These are phyloP conservation scores for Apiospora aurea DNA, from an alignment of 2,329 filamentous ascomycete genomes.

Conservation along the genomic window DNA sequence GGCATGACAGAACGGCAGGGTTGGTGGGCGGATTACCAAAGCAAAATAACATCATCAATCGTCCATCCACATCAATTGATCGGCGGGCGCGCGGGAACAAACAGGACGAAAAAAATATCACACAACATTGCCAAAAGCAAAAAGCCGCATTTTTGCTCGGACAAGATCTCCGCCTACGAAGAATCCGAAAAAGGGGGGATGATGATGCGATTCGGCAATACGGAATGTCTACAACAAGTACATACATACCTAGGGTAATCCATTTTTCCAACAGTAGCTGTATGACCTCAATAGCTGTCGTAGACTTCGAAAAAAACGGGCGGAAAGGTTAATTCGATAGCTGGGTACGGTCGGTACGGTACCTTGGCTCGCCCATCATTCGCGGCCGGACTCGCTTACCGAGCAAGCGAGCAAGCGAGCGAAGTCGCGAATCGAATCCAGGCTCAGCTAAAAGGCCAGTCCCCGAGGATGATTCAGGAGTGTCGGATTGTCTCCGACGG, in stretches of 20 bases:
- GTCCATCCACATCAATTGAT: constrained; percentile 1
- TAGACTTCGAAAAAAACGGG: not conserved
- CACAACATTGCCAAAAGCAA: not conserved
- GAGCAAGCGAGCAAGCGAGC: not conserved
- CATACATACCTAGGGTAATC: not conserved
- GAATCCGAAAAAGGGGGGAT: not conserved
- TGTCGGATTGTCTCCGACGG: not conserved
- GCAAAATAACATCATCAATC: not conserved
- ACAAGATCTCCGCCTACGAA: not conserved
- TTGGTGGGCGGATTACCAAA: constrained; percentile 7
- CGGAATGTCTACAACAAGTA: not conserved
- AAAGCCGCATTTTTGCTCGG: constrained; percentile 2
- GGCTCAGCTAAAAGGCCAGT: not conserved
- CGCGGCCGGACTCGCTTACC: constrained; percentile 7
- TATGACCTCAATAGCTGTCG: not conserved
- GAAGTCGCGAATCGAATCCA: not conserved
- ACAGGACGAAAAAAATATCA: no score
- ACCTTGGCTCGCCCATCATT: no score
- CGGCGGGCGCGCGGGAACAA: not conserved
- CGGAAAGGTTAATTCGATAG: not conserved
- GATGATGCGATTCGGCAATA: not conserved
- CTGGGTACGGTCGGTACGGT: not conserved
- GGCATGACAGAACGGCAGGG: not conserved
- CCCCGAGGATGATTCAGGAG: not conserved
- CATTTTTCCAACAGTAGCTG: not conserved